Percentiles rank a stretch among this genome's conserved stretches.
phyloP scores from a whole-genome alignment of 2,329 filamentous ascomycete genomes.

The Aspergillus piperis region DNA sequence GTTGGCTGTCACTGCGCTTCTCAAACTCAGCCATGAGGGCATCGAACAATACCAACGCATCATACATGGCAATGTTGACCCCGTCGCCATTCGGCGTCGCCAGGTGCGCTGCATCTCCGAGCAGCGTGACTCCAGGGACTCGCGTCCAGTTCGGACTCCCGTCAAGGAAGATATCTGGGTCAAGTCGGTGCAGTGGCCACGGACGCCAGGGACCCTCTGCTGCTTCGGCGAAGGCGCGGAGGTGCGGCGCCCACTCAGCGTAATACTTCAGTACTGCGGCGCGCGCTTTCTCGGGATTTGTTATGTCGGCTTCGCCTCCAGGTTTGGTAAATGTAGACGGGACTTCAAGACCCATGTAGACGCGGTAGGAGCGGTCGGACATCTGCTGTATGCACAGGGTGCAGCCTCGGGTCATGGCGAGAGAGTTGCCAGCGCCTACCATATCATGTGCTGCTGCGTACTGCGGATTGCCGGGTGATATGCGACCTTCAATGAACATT shows the following conservation, averaged over 20 bases:
- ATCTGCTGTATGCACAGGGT: constrained; percentile 23
- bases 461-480: constrained; percentile 29
- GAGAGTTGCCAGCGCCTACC: constrained; percentile 1
- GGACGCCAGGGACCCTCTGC: constrained; percentile 23
- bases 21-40: background rate
- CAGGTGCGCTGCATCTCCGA: constrained; percentile 35
- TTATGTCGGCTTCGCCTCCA: background rate
- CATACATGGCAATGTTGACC: constrained; percentile 34
- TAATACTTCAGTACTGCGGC: background rate
- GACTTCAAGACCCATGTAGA: constrained; percentile 22
- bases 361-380: constrained; percentile 22
- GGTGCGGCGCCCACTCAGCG: constrained; percentile 18
- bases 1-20: too few species aligned
- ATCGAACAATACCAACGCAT: constrained; percentile 26
- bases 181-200: constrained; percentile 29
- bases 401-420: constrained; percentile 5
- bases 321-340: constrained; percentile 8
- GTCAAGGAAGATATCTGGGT: constrained; percentile 10
- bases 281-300: background rate
- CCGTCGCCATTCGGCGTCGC: constrained; percentile 33
- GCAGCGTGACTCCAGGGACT: constrained; percentile 27
- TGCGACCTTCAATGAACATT: constrained; percentile 31
- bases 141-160: constrained; percentile 21
- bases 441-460: constrained; percentile 28
- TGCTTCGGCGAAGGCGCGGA: constrained; percentile 20